A percentile compares a stretch with the other conserved stretches of the same genome.
Conservation (phyloP, 2,329 filamentous ascomycete genomes). For the Monilinia fructigena region DNA sequence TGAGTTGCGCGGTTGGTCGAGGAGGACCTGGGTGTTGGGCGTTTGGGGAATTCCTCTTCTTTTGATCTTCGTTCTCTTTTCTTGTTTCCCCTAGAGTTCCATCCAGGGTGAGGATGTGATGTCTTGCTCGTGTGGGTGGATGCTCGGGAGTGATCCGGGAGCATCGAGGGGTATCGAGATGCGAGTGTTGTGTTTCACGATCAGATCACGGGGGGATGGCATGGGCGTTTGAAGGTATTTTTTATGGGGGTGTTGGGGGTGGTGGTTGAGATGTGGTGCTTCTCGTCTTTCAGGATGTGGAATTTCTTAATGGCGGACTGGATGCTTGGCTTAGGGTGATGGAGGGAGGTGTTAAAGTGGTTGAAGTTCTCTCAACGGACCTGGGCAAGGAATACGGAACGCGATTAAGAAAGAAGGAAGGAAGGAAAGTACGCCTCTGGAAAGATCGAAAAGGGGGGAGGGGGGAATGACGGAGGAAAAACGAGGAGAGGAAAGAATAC, state of each 20-base stretch:
- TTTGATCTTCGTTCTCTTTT: no score
- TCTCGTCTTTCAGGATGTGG: no score
- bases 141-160: not conserved
- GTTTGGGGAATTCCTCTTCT: not conserved
- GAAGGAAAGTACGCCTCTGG: not conserved
- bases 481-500: not conserved
- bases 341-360: no score
- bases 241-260: no score
- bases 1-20: no score
- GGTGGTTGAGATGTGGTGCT: no score
- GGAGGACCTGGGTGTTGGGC: no score
- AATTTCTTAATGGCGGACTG: no score
- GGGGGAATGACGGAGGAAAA: not conserved
- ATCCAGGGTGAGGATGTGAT: not conserved
- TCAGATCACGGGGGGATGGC: not conserved
- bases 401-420: not conserved
- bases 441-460: conserved; percentile 7
- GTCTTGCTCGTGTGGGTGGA: no score
- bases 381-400: no score
- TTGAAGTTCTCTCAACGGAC: not conserved
- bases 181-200: not conserved
- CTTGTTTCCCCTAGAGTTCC: not conserved
- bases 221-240: not conserved
- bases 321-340: no score
- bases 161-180: not conserved